Base-by-base conservation (phyloP, 2,329 filamentous ascomycete species). In the Lojkania enalia region DNA sequence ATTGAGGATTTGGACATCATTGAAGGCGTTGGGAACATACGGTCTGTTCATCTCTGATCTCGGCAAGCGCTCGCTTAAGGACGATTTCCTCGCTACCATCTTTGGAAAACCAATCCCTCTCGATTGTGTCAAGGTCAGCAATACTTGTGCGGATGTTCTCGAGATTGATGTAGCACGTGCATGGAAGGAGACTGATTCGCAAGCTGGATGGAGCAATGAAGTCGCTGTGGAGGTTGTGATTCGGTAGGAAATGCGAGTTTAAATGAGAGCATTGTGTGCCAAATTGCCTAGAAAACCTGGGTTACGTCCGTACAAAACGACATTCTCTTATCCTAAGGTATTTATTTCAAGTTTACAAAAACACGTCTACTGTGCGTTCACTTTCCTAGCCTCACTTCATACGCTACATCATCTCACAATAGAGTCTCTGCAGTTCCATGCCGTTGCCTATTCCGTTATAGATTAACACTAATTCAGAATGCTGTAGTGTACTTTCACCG, bases 21-120 rank as follows among this genome's bases (percentile, higher is more conserved):
- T 96, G 31, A 96, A 95, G 65, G 90, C 90, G 0, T 71, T 96
- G 1, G 92, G 92, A 0, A 77, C 77, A 15, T 75, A 89, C 14
- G 88, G 87, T 0, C 60, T 96, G 5, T 96, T 90, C 62, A 78
- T 96, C 20, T 90, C 87, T 0, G 76, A 78, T 20, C 76, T 96
- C 2, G 77, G 81, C 0, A 57, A 75, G 1, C 77, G 85, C 58
- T 78, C 74, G 1, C 76, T 90, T 19, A 71, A 80, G 16, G 74
- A 81, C 2, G 78, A 87, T 56, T 83, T 95, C 57, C 82, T 95
- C 69, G 82, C 87, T 5, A 83, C 85, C 15, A 84, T 97, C 0
- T 83, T 84, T 39, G 88, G 86, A 4, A 77, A 80, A 44, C 79
- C 86, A 0, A 78, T 96, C 2, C 86, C 90, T 0, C 60, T 75